phyloP scores from a whole-genome alignment of 148 eudicot species.

The Vaccinium myrtillus region DNA sequence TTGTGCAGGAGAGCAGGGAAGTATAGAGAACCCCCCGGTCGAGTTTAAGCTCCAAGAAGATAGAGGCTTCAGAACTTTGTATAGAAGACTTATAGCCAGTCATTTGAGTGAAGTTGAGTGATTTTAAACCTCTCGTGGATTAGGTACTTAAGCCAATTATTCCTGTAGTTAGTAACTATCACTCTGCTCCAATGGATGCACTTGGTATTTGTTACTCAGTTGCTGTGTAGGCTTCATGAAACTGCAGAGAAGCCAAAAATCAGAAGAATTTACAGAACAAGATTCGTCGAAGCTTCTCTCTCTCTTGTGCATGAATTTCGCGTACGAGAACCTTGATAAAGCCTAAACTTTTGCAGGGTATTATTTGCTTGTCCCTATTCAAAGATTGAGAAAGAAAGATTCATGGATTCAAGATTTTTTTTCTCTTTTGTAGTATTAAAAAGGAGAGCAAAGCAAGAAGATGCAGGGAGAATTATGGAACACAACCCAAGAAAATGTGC shows the following conservation, averaged over 20 bases:
- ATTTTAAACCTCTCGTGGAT: background rate
- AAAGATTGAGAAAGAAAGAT: background rate
- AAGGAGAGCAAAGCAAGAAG: background rate
- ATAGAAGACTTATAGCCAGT: conserved; percentile 4
- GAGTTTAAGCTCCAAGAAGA: conserved; percentile 23
- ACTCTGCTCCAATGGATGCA: background rate
- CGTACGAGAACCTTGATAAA: background rate
- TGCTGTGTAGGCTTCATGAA: background rate
- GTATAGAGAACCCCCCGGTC: conserved; percentile 38
- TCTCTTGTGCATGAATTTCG: background rate
- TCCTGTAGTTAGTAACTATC: background rate
- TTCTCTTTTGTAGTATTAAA: conserved; percentile 4
- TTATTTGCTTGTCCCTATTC: conserved; percentile 15
- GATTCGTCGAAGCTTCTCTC: conserved; percentile 14
- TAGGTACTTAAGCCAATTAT: background rate
- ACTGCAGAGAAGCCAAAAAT: background rate
- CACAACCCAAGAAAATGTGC: conserved; percentile 21
- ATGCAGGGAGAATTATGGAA: background rate
- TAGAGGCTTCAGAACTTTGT: background rate
- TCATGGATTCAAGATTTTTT: conserved; percentile 13
- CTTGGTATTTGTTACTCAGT: background rate
- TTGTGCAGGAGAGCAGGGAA: conserved; percentile 45
- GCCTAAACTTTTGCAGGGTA: conserved; percentile 9
- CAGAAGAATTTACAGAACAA: background rate
- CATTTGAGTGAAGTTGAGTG: conserved; percentile 14